Conservation (phyloP, 1,284 basidiomycete species). For the Ustilago loliicola region DNA sequence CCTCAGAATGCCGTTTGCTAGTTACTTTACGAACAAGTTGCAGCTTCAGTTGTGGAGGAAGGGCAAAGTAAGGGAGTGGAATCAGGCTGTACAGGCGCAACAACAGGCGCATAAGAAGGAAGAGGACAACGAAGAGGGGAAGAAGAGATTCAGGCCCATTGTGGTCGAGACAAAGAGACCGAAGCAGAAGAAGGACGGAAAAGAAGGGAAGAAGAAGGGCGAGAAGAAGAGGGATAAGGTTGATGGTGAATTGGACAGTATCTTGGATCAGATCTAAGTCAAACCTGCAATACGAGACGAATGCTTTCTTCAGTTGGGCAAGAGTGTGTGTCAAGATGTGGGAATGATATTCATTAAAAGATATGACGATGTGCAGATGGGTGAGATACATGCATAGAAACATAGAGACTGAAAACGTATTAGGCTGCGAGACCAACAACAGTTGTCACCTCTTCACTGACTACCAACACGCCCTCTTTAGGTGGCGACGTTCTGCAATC, state of each 20-base stretch:
- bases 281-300: background rate
- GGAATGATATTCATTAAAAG: background rate
- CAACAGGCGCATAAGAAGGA: constrained; percentile 10
- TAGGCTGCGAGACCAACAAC: constrained; percentile 24
- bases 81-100: constrained; percentile 22
- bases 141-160: constrained; percentile 10
- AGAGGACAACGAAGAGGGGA: background rate
- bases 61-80: constrained; percentile 57
- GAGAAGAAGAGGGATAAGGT: constrained; percentile 34
- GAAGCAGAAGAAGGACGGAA: constrained; percentile 15
- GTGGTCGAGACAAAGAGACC: constrained; percentile 27
- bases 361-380: background rate
- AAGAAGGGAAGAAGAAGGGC: constrained; percentile 26
- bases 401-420: background rate
- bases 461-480: constrained; percentile 16
- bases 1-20: constrained; percentile 53
- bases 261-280: constrained; percentile 42
- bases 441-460: constrained; percentile 5
- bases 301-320: background rate
- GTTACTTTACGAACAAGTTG: constrained; percentile 63
- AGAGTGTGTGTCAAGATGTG: background rate
- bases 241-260: constrained; percentile 52
- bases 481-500: constrained; percentile 12
- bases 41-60: constrained; percentile 62
- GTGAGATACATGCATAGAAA: background rate